These are phyloP conservation scores for Acer campestre DNA, from an alignment of 345 rosid genomes.

Conservation along the genomic window DNA sequence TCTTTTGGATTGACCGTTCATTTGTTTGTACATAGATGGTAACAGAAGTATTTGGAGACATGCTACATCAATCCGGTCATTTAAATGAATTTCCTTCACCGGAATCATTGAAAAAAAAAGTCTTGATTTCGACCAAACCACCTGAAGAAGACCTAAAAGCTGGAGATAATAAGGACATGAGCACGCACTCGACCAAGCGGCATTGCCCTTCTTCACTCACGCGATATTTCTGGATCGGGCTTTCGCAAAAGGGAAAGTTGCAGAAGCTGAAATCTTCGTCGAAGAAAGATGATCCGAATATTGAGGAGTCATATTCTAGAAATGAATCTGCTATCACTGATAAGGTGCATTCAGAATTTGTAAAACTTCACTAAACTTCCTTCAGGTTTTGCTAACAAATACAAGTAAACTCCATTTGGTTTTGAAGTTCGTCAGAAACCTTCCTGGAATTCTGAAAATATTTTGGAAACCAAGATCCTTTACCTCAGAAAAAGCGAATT, in stretches of 20 bases:
- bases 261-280: constrained; percentile 10
- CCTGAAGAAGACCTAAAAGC: constrained; percentile 68
- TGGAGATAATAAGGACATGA: constrained; percentile 11
- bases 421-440: neutral
- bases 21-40: constrained; percentile 50
- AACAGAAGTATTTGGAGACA: constrained; percentile 42
- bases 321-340: neutral
- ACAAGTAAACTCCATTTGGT: too few species aligned
- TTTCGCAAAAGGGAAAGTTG: neutral
- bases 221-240: too few species aligned
- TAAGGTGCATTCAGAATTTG: constrained; percentile 14
- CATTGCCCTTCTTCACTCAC: too few species aligned
- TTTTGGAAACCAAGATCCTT: neutral
- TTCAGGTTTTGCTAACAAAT: neutral
- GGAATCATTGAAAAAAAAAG: constrained; percentile 51
- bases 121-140: constrained; percentile 85
- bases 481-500: neutral
- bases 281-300: constrained; percentile 12
- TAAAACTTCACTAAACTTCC: too few species aligned
- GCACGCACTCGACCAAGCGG: too few species aligned
- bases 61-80: constrained; percentile 40
- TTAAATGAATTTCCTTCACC: constrained; percentile 66
- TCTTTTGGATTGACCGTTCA: constrained; percentile 8
- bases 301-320: constrained; percentile 24
- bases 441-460: neutral